Evolutionary conservation across 2,329 filamentous ascomycete genomes (phyloP).

Genomic region (Nemania diffusa): DNA sequence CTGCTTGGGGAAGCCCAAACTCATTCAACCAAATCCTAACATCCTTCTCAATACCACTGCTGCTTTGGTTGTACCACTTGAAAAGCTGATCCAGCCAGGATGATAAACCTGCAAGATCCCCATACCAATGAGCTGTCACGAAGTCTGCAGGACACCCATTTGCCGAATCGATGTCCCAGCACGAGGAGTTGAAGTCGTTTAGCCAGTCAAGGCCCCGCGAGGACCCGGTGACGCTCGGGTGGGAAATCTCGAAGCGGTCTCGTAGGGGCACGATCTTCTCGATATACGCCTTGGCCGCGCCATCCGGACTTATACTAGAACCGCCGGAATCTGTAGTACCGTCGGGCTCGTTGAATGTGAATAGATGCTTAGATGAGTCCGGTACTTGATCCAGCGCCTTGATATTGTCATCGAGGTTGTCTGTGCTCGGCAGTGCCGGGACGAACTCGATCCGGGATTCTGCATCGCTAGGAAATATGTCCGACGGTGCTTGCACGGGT

Average conservation of each 20-base stretch:
- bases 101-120: constrained; percentile 50
- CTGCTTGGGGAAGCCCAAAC: constrained; percentile 52
- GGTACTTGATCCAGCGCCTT: constrained; percentile 47
- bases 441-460: constrained; percentile 50
- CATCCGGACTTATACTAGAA: constrained; percentile 52
- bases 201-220: constrained; percentile 54
- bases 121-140: constrained; percentile 56
- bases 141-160: constrained; percentile 55
- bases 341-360: constrained; percentile 57
- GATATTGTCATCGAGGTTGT: constrained; percentile 47
- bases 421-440: constrained; percentile 53
- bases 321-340: constrained; percentile 54
- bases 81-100: constrained; percentile 51
- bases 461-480: constrained; percentile 40
- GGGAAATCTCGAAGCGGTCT: constrained; percentile 53
- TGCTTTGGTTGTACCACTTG: constrained; percentile 50
- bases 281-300: constrained; percentile 54
- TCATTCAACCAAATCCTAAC: constrained; percentile 55
- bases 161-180: constrained; percentile 51
- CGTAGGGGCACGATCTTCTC: constrained; percentile 52
- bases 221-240: constrained; percentile 56
- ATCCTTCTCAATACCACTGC: constrained; percentile 33
- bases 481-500: constrained; percentile 42
- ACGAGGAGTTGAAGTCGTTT: constrained; percentile 53
- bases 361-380: constrained; percentile 51